phyloP scores from a whole-genome alignment of 2,329 filamentous ascomycete species.

The Colletotrichum sp. region DNA sequence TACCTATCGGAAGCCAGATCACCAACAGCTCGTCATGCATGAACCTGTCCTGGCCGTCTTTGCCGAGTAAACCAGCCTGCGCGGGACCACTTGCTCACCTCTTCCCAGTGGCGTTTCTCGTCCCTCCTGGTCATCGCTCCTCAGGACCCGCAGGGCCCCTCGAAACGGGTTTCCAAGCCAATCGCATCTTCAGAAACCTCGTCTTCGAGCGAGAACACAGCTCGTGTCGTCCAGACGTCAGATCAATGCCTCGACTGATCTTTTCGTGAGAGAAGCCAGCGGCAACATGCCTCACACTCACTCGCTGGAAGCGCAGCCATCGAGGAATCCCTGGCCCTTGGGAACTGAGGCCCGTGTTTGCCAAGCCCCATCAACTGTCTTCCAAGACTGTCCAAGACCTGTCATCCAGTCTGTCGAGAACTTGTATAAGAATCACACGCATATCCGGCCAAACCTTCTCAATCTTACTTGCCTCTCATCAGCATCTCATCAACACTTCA shows the following conservation, averaged over 20 bases:
- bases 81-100: background rate
- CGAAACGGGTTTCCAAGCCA: conserved; percentile 11
- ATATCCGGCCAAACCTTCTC: background rate
- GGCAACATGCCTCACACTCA: conserved; percentile 10
- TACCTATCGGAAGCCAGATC: conserved; percentile 16
- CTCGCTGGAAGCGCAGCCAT: background rate
- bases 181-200: conserved; percentile 14
- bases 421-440: conserved; percentile 17
- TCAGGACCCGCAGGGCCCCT: conserved; percentile 7
- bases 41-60: background rate
- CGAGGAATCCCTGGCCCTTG: background rate
- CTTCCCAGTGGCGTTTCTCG: conserved; percentile 1
- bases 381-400: conserved; percentile 4
- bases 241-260: conserved; percentile 21
- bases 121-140: background rate
- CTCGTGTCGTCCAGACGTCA: conserved; percentile 3
- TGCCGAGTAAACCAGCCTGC: conserved; percentile 1
- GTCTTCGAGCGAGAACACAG: background rate
- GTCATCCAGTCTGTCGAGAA: conserved; percentile 17
- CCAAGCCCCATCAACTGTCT: conserved; percentile 18
- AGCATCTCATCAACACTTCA: conserved; percentile 17
- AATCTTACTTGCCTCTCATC: background rate
- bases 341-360: conserved; percentile 2
- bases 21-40: conserved; percentile 7
- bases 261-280: conserved; percentile 4